Conservation (phyloP, 2,329 filamentous ascomycete genomes). For the Fusarium vanettenii region DNA sequence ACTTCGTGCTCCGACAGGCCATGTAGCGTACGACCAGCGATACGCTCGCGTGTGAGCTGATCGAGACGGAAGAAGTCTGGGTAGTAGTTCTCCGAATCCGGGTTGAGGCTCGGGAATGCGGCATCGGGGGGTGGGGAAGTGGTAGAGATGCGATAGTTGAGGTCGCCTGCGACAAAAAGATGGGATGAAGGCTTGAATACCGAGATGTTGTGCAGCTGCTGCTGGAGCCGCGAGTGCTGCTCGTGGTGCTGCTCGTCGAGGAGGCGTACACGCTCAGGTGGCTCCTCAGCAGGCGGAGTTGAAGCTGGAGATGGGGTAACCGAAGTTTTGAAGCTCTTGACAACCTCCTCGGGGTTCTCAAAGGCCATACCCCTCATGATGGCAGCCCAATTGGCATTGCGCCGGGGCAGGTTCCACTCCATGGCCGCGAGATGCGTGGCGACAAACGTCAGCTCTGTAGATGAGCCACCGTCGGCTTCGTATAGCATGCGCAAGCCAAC, state of each 20-base stretch:
- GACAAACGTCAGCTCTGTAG: slow-evolving; percentile 83
- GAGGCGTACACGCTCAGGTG: slow-evolving; percentile 47
- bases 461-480: slow-evolving; percentile 45
- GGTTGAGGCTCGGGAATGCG: slow-evolving; percentile 70
- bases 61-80: slow-evolving; percentile 76
- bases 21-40: slow-evolving; percentile 78
- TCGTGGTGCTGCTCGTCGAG: slow-evolving; percentile 51
- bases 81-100: slow-evolving; percentile 70
- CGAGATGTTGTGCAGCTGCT: slow-evolving; percentile 65
- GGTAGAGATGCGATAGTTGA: slow-evolving; percentile 91
- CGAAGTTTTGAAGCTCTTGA: slow-evolving; percentile 40
- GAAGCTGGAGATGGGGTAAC: slow-evolving; percentile 36
- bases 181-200: slow-evolving; percentile 82
- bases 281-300: slow-evolving; percentile 39
- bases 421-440: slow-evolving; percentile 89
- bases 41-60: slow-evolving; percentile 80
- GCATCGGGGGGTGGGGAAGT: slow-evolving; percentile 71
- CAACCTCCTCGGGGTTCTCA: slow-evolving; percentile 60
- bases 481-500: slow-evolving; percentile 81
- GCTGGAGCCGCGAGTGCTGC: slow-evolving; percentile 53
- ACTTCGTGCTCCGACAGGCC: slow-evolving; percentile 80
- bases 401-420: slow-evolving; percentile 79
- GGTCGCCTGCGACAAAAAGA: slow-evolving; percentile 88
- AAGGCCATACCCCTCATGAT: slow-evolving; percentile 88
- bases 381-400: slow-evolving; percentile 90